Percentiles rank a stretch among this genome's conserved stretches.
phyloP scores from a whole-genome alignment of 495 filamentous ascomycete species.

The Daldinia bambusicola region DNA sequence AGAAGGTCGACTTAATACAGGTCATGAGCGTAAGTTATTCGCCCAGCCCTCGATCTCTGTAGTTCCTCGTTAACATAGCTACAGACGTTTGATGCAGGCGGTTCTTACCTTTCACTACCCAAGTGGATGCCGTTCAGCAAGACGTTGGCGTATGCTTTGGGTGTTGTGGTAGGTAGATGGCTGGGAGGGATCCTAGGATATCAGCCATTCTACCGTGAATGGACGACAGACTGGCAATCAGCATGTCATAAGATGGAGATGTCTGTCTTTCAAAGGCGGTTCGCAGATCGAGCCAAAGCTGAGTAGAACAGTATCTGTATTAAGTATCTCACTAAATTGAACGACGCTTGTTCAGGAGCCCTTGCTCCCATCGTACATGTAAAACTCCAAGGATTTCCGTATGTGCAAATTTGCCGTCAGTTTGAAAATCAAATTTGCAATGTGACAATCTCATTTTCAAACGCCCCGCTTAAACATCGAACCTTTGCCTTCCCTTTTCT shows the following conservation, averaged over 20 bases:
- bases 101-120: conserved; percentile 58
- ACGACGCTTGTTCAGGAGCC: neutral
- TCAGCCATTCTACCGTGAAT: conserved; percentile 60
- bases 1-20: conserved; percentile 57
- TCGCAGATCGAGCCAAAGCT: conserved; percentile 37
- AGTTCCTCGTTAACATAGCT: conserved; percentile 6
- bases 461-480: neutral
- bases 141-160: conserved; percentile 49
- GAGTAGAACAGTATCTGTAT: conserved; percentile 10
- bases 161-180: conserved; percentile 62
- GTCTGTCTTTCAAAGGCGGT: conserved; percentile 52
- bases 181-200: conserved; percentile 63
- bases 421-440: neutral
- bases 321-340: neutral
- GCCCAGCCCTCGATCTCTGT: conserved; percentile 3
- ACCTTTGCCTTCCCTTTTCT: neutral
- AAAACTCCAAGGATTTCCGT: neutral
- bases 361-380: neutral
- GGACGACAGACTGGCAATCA: conserved; percentile 63
- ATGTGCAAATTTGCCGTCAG: neutral
- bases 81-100: conserved; percentile 62
- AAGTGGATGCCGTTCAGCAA: conserved; percentile 58
- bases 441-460: neutral
- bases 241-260: conserved; percentile 59
- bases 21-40: conserved; percentile 52